Conservation (phyloP, 345 rosid genomes). For the Heritiera littoralis region DNA sequence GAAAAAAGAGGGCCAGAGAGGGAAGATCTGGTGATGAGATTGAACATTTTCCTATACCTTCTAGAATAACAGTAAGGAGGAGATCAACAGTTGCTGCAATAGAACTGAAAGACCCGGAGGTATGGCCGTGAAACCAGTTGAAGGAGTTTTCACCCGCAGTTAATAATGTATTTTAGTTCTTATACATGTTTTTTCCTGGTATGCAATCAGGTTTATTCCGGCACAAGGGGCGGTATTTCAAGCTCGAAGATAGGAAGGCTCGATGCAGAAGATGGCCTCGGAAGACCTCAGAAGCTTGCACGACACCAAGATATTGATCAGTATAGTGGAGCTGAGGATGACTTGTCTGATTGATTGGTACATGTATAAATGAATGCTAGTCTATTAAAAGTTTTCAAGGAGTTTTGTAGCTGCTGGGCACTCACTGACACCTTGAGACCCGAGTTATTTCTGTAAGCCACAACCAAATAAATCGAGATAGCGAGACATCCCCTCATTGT, state of each 20-base stretch:
- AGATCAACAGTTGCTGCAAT: constrained; percentile 56
- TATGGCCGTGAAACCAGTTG: constrained; percentile 32
- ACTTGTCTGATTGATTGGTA: constrained; percentile 60
- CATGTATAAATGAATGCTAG: neutral
- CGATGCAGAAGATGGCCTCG: constrained; percentile 63
- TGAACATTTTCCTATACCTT: constrained; percentile 85
- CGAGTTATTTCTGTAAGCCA: neutral
- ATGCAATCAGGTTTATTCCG: constrained; percentile 52
- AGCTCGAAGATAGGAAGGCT: constrained; percentile 51
- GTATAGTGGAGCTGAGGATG: constrained; percentile 70
- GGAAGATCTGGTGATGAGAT: constrained; percentile 82
- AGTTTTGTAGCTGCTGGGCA: neutral
- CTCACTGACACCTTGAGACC: neutral
- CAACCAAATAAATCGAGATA: neutral
- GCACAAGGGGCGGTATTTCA: constrained; percentile 45
- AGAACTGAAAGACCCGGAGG: constrained; percentile 73
- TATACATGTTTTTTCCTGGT: constrained; percentile 16
- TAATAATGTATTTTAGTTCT: constrained; percentile 6
- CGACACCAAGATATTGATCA: constrained; percentile 49
- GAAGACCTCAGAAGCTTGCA: constrained; percentile 44
- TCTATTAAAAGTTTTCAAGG: neutral
- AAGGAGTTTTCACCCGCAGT: neutral
- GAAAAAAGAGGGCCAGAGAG: constrained; percentile 82
- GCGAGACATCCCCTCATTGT: neutral
- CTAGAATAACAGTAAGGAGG: constrained; percentile 70